Percentiles rank a stretch among this genome's conserved stretches.
Evolutionary conservation across 1,284 basidiomycete species (phyloP).

Genomic region (Schizopora paradoxa): DNA sequence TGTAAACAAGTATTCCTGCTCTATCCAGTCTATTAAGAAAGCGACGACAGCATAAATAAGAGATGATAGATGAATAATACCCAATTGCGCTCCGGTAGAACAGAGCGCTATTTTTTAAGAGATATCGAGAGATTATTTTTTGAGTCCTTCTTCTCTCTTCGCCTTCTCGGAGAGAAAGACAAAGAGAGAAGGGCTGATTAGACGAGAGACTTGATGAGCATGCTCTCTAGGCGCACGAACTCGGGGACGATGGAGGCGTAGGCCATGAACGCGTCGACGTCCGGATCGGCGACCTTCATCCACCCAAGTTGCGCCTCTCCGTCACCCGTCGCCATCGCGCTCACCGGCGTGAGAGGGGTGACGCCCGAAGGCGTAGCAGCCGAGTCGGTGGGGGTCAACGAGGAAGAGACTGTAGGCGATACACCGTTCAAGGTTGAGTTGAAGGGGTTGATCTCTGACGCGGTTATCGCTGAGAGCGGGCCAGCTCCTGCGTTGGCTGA

Average conservation of each 20-base stretch:
- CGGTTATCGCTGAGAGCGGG: slow-evolving; percentile 56
- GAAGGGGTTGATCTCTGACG: slow-evolving; percentile 45
- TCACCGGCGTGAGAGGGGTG: slow-evolving; percentile 60
- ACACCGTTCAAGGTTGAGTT: slow-evolving; percentile 1
- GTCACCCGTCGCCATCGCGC: slow-evolving; percentile 62
- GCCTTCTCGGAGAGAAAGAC: too few species aligned
- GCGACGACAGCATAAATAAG: too few species aligned
- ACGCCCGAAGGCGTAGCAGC: slow-evolving; percentile 26
- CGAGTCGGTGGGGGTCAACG: slow-evolving; percentile 23
- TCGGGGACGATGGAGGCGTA: slow-evolving; percentile 82
- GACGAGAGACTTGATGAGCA: slow-evolving; percentile 63
- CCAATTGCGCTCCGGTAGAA: too few species aligned
- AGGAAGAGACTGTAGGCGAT: slow-evolving; percentile 11
- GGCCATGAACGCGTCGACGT: slow-evolving; percentile 75
- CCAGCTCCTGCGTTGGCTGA: slow-evolving; percentile 16
- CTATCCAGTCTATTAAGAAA: too few species aligned
- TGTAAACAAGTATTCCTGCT: too few species aligned
- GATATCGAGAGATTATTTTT: too few species aligned
- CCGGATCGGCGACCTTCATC: slow-evolving; percentile 75
- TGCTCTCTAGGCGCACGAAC: slow-evolving; percentile 67
- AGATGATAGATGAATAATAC: too few species aligned
- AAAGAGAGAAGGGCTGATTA: too few species aligned
- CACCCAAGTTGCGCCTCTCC: slow-evolving; percentile 67
- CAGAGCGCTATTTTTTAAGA: too few species aligned
- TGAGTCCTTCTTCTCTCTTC: too few species aligned